Evolutionary conservation across 495 filamentous ascomycete species (phyloP).

Genomic region (Talaromyces adpressus): DNA sequence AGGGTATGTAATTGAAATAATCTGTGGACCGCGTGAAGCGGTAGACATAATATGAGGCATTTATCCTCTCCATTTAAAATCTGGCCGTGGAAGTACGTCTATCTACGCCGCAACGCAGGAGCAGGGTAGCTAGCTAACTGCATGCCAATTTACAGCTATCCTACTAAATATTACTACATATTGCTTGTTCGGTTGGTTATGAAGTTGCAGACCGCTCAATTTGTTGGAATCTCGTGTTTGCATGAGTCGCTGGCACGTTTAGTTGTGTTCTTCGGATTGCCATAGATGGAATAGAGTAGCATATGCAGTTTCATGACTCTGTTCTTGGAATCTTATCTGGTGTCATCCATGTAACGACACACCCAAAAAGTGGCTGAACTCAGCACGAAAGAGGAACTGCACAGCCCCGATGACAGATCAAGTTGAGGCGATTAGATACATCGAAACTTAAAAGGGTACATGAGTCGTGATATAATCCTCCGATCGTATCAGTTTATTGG

Average conservation of each 20-base stretch:
- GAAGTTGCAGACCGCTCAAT: neutral
- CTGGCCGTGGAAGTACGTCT: neutral
- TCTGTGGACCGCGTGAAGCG: neutral
- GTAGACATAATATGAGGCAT: constrained; percentile 1
- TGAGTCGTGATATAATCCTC: too few species aligned
- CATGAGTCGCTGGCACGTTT: neutral
- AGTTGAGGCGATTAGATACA: neutral
- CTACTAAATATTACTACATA: too few species aligned
- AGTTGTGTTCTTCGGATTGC: neutral
- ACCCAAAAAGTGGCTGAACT: neutral
- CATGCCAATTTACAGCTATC: neutral
- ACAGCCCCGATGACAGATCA: neutral
- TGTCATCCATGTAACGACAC: neutral
- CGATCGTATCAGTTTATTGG: neutral
- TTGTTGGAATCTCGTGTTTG: neutral
- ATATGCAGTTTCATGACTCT: too few species aligned
- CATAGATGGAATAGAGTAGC: too few species aligned
- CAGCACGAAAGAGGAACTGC: neutral
- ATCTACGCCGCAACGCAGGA: neutral
- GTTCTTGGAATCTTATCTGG: neutral
- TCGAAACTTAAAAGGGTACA: neutral
- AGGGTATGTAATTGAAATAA: neutral
- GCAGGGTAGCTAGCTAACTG: neutral
- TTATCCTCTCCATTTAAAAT: constrained; percentile 2
- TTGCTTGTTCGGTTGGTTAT: neutral